A percentile compares a stretch with the other conserved stretches of the same genome.
Evolutionary conservation across 805 yeast genomes (phyloP).

Genomic region (Lipomyces starkeyi): DNA sequence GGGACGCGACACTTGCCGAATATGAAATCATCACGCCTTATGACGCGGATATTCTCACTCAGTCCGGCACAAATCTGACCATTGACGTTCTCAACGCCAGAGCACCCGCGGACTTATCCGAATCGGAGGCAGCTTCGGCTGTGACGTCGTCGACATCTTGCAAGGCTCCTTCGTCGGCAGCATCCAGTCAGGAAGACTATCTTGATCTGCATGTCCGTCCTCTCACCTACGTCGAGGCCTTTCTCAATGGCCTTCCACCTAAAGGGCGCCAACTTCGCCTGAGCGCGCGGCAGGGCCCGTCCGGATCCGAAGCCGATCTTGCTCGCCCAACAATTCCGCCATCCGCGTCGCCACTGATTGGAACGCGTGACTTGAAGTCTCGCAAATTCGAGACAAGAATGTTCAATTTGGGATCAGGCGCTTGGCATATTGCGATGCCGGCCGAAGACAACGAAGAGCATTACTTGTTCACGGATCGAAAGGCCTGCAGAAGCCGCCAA

Average conservation of each 20-base stretch:
- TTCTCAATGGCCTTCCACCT: conserved; percentile 16
- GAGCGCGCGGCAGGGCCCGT: background rate
- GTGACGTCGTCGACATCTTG: conserved; percentile 2
- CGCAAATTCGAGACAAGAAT: conserved; percentile 14
- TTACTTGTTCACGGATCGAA: conserved; percentile 15
- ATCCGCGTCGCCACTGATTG: background rate
- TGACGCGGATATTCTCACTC: conserved; percentile 23
- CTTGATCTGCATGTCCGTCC: conserved; percentile 26
- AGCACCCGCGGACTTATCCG: background rate
- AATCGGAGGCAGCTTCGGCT: background rate
- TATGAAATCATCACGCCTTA: conserved; percentile 18
- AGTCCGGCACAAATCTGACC: background rate
- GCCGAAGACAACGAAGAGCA: conserved; percentile 21
- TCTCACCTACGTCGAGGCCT: conserved; percentile 28
- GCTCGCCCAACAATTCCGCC: background rate
- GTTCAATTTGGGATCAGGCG: conserved; percentile 14
- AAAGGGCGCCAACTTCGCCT: conserved; percentile 5
- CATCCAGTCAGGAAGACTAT: conserved; percentile 19
- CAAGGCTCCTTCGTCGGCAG: background rate
- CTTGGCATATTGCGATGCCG: conserved; percentile 5
- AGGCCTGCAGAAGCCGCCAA: conserved; percentile 18
- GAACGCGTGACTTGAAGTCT: conserved; percentile 3
- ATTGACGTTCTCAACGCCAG: conserved; percentile 6
- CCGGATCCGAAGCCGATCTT: background rate
- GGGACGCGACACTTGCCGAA: conserved; percentile 5